Conservation (phyloP, 2,329 filamentous ascomycete genomes). For the Penicillium sclerotigenum region DNA sequence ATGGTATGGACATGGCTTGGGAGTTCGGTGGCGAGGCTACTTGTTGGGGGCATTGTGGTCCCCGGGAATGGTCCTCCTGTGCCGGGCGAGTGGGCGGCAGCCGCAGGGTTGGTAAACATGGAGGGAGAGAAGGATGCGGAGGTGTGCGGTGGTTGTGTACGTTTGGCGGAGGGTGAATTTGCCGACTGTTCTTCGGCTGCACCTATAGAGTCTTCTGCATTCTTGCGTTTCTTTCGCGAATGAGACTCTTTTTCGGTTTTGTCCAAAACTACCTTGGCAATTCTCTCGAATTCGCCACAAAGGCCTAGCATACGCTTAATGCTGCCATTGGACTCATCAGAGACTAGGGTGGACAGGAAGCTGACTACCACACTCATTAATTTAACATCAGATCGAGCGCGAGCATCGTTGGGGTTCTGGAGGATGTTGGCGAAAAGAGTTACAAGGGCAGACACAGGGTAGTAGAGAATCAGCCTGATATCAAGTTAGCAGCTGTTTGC, state of each 20-base stretch:
- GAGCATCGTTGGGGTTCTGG: constrained; percentile 86
- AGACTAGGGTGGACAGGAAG: constrained; percentile 84
- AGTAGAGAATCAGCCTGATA: constrained; percentile 81
- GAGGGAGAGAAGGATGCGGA: constrained; percentile 27
- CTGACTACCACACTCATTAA: constrained; percentile 91
- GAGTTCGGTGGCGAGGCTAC: constrained; percentile 24
- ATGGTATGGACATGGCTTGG: constrained; percentile 28
- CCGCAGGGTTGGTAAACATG: constrained; percentile 23
- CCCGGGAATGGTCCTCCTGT: constrained; percentile 25
- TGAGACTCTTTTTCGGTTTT: constrained; percentile 83
- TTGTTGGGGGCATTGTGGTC: constrained; percentile 22
- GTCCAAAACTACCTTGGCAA: constrained; percentile 85
- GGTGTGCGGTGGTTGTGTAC: constrained; percentile 19
- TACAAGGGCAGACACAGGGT: constrained; percentile 90
- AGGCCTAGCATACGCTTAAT: constrained; percentile 91
- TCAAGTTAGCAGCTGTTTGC: constrained; percentile 11
- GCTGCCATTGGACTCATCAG: constrained; percentile 83
- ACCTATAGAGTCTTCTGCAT: constrained; percentile 44
- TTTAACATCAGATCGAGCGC: constrained; percentile 82
- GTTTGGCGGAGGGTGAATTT: constrained; percentile 27
- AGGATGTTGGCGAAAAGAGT: constrained; percentile 95
- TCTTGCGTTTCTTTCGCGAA: constrained; percentile 80
- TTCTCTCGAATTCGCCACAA: constrained; percentile 94
- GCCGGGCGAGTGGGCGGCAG: constrained; percentile 15
- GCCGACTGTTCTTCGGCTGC: constrained; percentile 18